A percentile compares a stretch with the other conserved stretches of the same genome.
Conservation (phyloP, 2,329 filamentous ascomycete genomes). For the Venturia nashicola region DNA sequence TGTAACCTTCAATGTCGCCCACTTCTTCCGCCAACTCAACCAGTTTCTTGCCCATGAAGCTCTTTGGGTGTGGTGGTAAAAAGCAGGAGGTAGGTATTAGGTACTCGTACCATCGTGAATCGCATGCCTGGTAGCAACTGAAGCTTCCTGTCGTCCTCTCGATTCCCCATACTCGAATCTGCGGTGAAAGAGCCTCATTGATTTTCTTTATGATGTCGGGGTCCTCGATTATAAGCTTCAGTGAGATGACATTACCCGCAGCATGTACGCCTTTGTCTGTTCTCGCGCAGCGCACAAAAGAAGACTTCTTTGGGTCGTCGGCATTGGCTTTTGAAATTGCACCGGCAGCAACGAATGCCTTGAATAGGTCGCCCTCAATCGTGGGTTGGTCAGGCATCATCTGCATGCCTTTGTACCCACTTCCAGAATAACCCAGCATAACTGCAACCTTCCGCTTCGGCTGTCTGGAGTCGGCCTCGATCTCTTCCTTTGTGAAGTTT, state of each 20-base stretch:
- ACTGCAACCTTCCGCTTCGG: conserved; percentile 97
- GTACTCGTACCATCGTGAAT: conserved; percentile 96
- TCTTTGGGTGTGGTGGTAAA: conserved; percentile 80
- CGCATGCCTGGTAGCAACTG: conserved; percentile 88
- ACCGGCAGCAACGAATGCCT: conserved; percentile 77
- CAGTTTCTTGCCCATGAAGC: conserved; percentile 73
- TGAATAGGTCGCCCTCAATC: conserved; percentile 91
- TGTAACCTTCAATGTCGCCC: conserved; percentile 56
- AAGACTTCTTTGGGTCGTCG: conserved; percentile 91
- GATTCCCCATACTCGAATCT: conserved; percentile 93
- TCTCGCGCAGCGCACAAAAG: conserved; percentile 81
- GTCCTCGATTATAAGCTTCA: conserved; percentile 94
- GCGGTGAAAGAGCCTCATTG: conserved; percentile 69
- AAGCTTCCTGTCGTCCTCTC: conserved; percentile 81
- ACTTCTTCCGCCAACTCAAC: conserved; percentile 64
- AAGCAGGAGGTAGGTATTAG: conserved; percentile 88
- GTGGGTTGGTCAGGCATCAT: conserved; percentile 65
- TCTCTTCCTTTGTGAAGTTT: conserved; percentile 63
- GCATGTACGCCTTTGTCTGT: conserved; percentile 98
- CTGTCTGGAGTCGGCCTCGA: conserved; percentile 70
- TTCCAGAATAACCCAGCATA: conserved; percentile 88
- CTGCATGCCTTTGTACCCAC: conserved; percentile 96
- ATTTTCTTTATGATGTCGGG: conserved; percentile 79
- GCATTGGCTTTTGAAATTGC: conserved; percentile 96
- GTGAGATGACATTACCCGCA: conserved; percentile 84